Evolutionary conservation across 2,329 filamentous ascomycete genomes (phyloP), one percentile per base, ranked within the genome.

Genomic region (Lomentospora prolificans): DNA sequence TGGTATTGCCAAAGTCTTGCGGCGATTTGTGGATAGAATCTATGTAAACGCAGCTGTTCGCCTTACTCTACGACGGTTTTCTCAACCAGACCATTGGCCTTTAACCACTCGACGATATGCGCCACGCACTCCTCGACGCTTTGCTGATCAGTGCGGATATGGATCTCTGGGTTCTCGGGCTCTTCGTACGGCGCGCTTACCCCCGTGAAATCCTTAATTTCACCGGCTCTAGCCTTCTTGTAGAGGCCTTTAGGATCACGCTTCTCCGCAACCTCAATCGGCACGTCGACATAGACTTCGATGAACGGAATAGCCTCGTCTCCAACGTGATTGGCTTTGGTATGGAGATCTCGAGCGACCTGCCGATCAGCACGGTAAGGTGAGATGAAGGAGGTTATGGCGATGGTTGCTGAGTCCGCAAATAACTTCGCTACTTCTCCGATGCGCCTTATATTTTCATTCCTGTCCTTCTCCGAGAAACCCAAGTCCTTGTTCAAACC

Each of bases 201-300:
- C 56, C 94, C 94, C 1, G 94, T 99, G 69, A 99, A 99, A 63
- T 97, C 90, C 73, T 95, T 94, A 72, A 97, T 97, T 70, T 95
- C 84, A 48, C 94, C 94, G 53, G 88, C 86, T 48, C 92, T 79
- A 10, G 94, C 94, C 82, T 96, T 96, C 80, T 96, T 96, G 76
- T 99, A 99, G 58, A 97, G 75, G 4, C 92, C 94, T 82, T 99
- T 99, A 51, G 94, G 94, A 68, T 99, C 94, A 60, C 94, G 84
- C 80, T 92, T 79, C 81, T 97, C 92, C 36, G 94, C 92, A 48
- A 94, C 89, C 71, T 90, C 89, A 62, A 97, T 80, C 12, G 90
- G 88, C 10, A 97, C 84, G 71, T 99, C 90, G 60, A 99, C 86
- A 67, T 84, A 95, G 57, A 97, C 90, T 75, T 99, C 94, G 62